Conservation (phyloP, 2,329 filamentous ascomycete genomes). For the Penicillium olsonii region DNA sequence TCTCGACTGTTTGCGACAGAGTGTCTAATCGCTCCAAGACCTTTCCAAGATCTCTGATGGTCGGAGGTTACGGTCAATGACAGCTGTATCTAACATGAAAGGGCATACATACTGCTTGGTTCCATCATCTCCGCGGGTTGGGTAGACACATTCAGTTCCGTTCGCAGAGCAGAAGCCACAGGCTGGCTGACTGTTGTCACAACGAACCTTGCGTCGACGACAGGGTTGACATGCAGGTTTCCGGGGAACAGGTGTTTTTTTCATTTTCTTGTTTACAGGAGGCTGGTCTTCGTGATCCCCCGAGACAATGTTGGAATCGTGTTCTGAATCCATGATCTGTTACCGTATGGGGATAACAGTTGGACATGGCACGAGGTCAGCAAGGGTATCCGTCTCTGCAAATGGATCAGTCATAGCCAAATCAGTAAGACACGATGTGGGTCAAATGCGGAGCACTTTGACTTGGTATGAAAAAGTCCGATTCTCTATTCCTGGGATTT, state of each 20-base stretch:
- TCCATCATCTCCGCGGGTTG: conserved; percentile 8
- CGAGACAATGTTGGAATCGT: no score
- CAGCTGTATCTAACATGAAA: background rate
- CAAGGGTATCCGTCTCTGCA: no score
- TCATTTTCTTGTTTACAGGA: background rate
- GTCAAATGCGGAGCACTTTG: no score
- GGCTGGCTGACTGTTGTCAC: conserved; percentile 24
- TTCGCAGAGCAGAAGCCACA: conserved; percentile 22
- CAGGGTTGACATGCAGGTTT: conserved; percentile 29
- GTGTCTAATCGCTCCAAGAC: conserved; percentile 19
- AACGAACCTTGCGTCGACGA: conserved; percentile 29
- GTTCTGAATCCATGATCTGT: no score
- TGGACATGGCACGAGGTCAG: no score
- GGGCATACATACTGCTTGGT: background rate
- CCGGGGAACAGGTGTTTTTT: conserved; percentile 3
- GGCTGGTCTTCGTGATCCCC: conserved; percentile 47
- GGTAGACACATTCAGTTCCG: conserved; percentile 25
- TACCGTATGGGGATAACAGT: no score
- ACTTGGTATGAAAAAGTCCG: no score
- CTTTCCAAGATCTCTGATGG: conserved; percentile 1
- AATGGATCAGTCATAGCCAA: no score
- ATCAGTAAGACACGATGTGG: no score
- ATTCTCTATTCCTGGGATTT: no score
- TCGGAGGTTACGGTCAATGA: background rate
- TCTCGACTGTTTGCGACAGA: conserved; percentile 9